Evolutionary conservation across 108 stramenopile species (phyloP), one percentile per base, ranked within the genome.

Genomic region (Nitzschia sp.): DNA sequence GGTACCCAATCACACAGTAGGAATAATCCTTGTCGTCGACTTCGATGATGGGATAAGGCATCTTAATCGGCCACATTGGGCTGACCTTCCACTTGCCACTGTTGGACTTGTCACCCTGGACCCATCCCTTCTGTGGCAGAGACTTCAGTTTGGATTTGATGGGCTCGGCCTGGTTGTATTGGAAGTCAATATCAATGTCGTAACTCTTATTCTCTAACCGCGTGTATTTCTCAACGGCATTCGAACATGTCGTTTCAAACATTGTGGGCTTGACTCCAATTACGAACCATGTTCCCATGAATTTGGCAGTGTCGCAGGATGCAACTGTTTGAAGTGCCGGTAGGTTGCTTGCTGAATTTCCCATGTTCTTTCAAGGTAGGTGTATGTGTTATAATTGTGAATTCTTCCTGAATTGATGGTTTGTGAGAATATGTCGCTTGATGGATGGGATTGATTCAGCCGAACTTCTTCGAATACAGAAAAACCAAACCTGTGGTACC

Each of bases 241-340:
- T 87, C 23, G 80, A 82, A 38, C 63, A 66, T 0, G 73, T 82
- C 35, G 45, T 87, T 69, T 87, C 86, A 1, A 82, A 71, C 48
- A 72, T 58, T 2, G 83, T 87, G 9, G 86, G 86, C 59, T 84
- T 84, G 45, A 81, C 80, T 1, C 54, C 86, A 58, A 84, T 79
- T 0, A 87, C 86, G 57, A 84, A 87, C 86, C 86, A 87, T 25
- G 77, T 76, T 46, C 86, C 86, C 83, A 87, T 84, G 67, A 87
- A 73, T 5, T 57, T 36, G 8, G 59, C 66, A 1, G 80, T 81
- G 5, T 72, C 66, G 66, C 79, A 80, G 13, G 44, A 4, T 1
- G 74, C n/a, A 1, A 79, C 79, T 4, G 50, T 53, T 47, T 79
- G 65, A 16, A 83, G 58, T 8, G 76, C 45, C 34, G 79, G 79